A percentile compares a stretch with the other conserved stretches of the same genome.
Evolutionary conservation across 176 grass and related monocot species (phyloP).

Genomic region (Stipa capillata): DNA sequence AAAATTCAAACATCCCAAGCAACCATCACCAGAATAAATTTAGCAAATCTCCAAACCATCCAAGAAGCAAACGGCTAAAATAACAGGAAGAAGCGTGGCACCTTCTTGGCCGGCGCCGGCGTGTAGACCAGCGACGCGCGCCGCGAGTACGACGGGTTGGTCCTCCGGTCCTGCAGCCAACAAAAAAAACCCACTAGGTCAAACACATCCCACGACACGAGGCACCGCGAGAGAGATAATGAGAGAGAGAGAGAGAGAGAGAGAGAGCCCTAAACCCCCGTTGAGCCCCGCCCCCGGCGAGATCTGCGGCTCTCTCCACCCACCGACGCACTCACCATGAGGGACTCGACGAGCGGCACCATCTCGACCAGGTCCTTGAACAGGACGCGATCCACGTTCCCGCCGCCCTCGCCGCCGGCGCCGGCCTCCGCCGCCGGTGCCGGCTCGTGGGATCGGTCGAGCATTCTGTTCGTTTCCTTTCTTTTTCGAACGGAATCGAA

Average conservation of each 20-base stretch:
- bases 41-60: not conserved
- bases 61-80: not conserved
- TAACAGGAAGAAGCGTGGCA: not conserved
- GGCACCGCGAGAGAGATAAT: no score
- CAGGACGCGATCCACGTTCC: constrained; percentile 88
- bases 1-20: not conserved
- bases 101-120: constrained; percentile 81
- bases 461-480: not conserved
- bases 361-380: constrained; percentile 97
- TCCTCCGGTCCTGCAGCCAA: constrained; percentile 63
- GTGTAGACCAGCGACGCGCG: constrained; percentile 77
- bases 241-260: no score
- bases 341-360: constrained; percentile 95
- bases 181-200: not conserved
- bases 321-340: constrained; percentile 49
- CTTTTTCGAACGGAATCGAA: not conserved
- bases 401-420: constrained; percentile 15
- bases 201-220: no score
- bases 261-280: no score
- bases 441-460: constrained; percentile 29
- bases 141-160: constrained; percentile 70
- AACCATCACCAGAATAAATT: not conserved
- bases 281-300: not conserved
- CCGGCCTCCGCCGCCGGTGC: constrained; percentile 26
- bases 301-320: constrained; percentile 15